Percentiles rank a stretch among this genome's conserved stretches.
These are phyloP conservation scores for Astragalus glycyphyllos DNA, from an alignment of 306 rosid genomes.

Conservation along the genomic window DNA sequence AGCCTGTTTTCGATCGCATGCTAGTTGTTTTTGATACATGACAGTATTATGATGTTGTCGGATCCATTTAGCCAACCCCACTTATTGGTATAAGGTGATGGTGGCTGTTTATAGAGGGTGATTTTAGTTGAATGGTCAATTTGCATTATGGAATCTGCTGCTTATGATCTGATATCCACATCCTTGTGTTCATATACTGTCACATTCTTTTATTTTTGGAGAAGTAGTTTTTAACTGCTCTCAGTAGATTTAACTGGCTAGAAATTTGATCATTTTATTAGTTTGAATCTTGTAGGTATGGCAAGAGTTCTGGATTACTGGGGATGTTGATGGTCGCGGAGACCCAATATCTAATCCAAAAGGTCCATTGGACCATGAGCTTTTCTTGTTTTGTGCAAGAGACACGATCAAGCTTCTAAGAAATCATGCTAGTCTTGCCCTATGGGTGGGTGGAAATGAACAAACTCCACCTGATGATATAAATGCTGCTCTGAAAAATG, in stretches of 20 bases:
- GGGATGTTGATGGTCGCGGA: constrained; percentile 96
- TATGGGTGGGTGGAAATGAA: constrained; percentile 99
- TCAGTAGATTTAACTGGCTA: constrained; percentile 13
- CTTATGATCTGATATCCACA: constrained; percentile 25
- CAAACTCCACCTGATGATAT: constrained; percentile 89
- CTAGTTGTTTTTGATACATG: not conserved
- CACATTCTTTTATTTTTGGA: not conserved
- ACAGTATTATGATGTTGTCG: too few relatives aligned
- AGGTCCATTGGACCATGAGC: constrained; percentile 93
- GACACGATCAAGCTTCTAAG: constrained; percentile 93
- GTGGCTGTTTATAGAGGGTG: constrained; percentile 18
- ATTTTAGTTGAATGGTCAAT: constrained; percentile 34
- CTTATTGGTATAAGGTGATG: not conserved
- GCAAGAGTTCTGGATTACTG: constrained; percentile 99
- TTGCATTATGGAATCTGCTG: constrained; percentile 5
- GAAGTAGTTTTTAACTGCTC: constrained; percentile 18
- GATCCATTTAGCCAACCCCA: not conserved
- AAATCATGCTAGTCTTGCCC: constrained; percentile 95
- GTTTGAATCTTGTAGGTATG: constrained; percentile 70
- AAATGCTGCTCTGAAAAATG: constrained; percentile 70
- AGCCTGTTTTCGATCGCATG: constrained; percentile 1
- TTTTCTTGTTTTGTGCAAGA: constrained; percentile 89
- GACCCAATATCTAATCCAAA: constrained; percentile 79
- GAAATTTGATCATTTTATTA: constrained; percentile 39
- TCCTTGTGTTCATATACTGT: not conserved